Conservation (phyloP, 2,329 filamentous ascomycete genomes). For the Coniochaeta sp. region DNA sequence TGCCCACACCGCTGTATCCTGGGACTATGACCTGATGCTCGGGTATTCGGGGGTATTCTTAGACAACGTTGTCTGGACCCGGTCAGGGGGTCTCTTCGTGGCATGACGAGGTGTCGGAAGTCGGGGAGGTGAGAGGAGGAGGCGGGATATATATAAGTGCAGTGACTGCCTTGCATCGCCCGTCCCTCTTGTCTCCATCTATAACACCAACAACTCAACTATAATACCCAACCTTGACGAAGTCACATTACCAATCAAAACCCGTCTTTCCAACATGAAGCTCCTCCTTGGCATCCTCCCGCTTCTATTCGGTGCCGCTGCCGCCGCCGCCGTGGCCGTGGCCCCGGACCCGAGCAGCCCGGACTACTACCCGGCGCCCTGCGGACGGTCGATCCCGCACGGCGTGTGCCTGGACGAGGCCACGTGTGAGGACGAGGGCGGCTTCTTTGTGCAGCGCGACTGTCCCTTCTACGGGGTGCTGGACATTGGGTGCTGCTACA, state of each 20-base stretch:
- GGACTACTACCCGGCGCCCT: constrained; percentile 5
- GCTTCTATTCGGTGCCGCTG: not conserved
- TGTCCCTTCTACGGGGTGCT: constrained; percentile 4
- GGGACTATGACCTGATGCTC: not conserved
- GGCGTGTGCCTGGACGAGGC: constrained; percentile 4
- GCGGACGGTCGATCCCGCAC: constrained; percentile 4
- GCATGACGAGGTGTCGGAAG: too few relatives aligned
- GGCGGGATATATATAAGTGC: too few relatives aligned
- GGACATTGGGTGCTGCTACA: not conserved
- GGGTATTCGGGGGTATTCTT: too few relatives aligned
- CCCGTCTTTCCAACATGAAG: too few relatives aligned
- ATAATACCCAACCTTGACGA: too few relatives aligned
- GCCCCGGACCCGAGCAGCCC: not conserved
- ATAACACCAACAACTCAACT: too few relatives aligned
- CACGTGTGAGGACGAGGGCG: not conserved
- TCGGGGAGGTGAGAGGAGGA: too few relatives aligned
- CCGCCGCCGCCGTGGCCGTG: not conserved
- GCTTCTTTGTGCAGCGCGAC: constrained; percentile 4
- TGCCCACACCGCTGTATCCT: not conserved
- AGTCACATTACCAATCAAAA: too few relatives aligned
- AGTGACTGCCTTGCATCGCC: too few relatives aligned
- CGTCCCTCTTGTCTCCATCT: too few relatives aligned
- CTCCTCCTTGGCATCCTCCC: not conserved
- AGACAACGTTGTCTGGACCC: not conserved
- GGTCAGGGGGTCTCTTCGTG: too few relatives aligned